phyloP scores from a whole-genome alignment of 2,329 filamentous ascomycete species.

The Fusarium robinianum region DNA sequence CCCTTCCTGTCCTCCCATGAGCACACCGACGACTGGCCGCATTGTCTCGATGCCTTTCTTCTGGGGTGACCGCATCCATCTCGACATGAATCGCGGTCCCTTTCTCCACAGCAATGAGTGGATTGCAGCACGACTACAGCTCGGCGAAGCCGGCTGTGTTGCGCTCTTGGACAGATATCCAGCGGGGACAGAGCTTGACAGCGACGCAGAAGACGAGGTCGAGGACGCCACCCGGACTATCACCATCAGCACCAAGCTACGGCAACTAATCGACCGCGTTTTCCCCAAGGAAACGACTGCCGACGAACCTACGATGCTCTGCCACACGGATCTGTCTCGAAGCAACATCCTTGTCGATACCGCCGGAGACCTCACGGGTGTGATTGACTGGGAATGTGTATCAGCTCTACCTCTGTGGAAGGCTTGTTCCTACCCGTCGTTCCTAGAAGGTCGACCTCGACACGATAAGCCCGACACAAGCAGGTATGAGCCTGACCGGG shows the following conservation, averaged over 20 bases:
- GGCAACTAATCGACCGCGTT: constrained; percentile 36
- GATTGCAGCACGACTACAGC: constrained; percentile 37
- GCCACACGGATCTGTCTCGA: constrained; percentile 42
- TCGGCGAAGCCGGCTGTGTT: constrained; percentile 8
- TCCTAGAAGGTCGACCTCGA: constrained; percentile 37
- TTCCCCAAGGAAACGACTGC: constrained; percentile 32
- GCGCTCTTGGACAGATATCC: constrained; percentile 3
- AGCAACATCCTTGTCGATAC: constrained; percentile 48
- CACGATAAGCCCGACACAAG: constrained; percentile 18
- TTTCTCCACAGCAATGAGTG: constrained; percentile 44
- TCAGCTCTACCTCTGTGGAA: constrained; percentile 48
- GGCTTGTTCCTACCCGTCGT: constrained; percentile 40
- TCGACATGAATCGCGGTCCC: constrained; percentile 43
- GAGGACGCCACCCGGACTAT: constrained; percentile 40
- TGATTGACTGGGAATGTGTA: constrained; percentile 51
- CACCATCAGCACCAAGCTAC: constrained; percentile 35
- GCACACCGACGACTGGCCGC: constrained; percentile 22
- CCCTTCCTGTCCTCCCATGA: not conserved
- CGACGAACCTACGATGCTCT: constrained; percentile 41
- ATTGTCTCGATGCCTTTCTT: constrained; percentile 45
- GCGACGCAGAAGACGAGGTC: constrained; percentile 34
- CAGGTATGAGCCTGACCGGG: constrained; percentile 19
- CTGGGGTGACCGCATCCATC: constrained; percentile 37
- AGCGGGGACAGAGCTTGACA: not conserved
- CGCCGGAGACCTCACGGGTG: constrained; percentile 40